phyloP scores from a whole-genome alignment of 2,329 filamentous ascomycete species.

The Atkinsonella texensis region DNA sequence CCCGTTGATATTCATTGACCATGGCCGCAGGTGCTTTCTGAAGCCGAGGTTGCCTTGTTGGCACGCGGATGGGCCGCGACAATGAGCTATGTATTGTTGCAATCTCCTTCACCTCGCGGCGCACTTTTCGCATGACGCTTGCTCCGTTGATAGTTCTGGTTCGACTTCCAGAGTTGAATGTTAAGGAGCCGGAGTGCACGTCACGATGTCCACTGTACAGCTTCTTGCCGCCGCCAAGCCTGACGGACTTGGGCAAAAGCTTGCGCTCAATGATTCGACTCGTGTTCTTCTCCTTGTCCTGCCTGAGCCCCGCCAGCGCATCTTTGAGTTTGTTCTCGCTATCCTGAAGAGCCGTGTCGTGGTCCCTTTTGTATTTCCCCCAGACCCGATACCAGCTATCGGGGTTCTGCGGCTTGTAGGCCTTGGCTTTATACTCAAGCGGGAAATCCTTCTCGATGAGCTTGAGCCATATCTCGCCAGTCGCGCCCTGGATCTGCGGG shows the following conservation, averaged over 20 bases:
- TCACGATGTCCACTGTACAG: slow-evolving; percentile 18
- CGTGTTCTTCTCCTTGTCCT: slow-evolving; percentile 44
- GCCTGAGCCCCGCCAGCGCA: slow-evolving; percentile 43
- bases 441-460: slow-evolving; percentile 72
- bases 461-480: slow-evolving; percentile 62
- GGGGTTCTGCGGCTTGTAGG: slow-evolving; percentile 52
- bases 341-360: slow-evolving; percentile 44
- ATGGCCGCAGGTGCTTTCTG: slow-evolving; percentile 39
- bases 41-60: slow-evolving; percentile 27
- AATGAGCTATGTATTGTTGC: slow-evolving; percentile 34
- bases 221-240: slow-evolving; percentile 17
- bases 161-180: slow-evolving; percentile 35
- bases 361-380: slow-evolving; percentile 50
- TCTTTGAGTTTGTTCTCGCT: slow-evolving; percentile 47
- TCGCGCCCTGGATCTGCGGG: slow-evolving; percentile 61
- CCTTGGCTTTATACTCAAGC: slow-evolving; percentile 46
- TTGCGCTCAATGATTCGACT: slow-evolving; percentile 43
- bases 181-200: slow-evolving; percentile 21
- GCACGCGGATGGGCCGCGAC: slow-evolving; percentile 18
- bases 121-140: slow-evolving; percentile 43
- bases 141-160: slow-evolving; percentile 40
- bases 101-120: slow-evolving; percentile 44
- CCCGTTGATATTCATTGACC: slow-evolving; percentile 39
- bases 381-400: slow-evolving; percentile 71
- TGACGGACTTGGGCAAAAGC: slow-evolving; percentile 30